These are phyloP conservation scores for Trametes polyzona DNA, from an alignment of 1,284 basidiomycete species.

Conservation along the genomic window DNA sequence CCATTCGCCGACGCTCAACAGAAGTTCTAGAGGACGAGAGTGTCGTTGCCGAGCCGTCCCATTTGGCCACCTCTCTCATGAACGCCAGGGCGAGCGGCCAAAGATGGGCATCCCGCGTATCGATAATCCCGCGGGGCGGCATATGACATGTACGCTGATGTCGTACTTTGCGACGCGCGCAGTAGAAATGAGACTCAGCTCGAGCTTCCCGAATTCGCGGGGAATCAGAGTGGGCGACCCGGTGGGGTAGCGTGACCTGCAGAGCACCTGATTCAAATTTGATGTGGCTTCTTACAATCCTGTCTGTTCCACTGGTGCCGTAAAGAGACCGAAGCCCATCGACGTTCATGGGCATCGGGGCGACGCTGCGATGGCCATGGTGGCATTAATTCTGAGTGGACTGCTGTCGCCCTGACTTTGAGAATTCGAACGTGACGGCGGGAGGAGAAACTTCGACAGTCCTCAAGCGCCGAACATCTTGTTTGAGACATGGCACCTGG, in stretches of 20 bases:
- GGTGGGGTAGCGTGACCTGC: neutral
- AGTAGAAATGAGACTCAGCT: neutral
- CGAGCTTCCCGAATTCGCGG: neutral
- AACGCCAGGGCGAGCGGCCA: neutral
- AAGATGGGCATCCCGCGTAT: neutral
- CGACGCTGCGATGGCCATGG: no score
- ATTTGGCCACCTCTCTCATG: neutral
- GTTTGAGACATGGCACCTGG: no score
- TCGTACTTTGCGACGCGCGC: neutral
- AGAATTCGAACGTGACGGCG: no score
- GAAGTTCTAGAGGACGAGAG: neutral
- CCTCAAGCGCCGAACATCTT: no score
- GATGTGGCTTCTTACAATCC: neutral
- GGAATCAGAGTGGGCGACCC: neutral
- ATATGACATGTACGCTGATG: neutral
- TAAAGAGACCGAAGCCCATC: no score
- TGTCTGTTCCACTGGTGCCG: no score
- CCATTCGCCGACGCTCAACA: neutral
- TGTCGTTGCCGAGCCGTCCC: neutral
- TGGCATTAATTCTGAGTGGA: no score
- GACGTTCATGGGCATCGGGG: no score
- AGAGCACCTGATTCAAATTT: neutral
- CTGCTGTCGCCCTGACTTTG: no score
- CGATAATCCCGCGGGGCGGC: neutral
- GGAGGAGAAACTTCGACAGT: no score